Percentiles rank a stretch among this genome's conserved stretches.
phyloP scores from a whole-genome alignment of 805 yeast species.

The Pichia eremophila region DNA sequence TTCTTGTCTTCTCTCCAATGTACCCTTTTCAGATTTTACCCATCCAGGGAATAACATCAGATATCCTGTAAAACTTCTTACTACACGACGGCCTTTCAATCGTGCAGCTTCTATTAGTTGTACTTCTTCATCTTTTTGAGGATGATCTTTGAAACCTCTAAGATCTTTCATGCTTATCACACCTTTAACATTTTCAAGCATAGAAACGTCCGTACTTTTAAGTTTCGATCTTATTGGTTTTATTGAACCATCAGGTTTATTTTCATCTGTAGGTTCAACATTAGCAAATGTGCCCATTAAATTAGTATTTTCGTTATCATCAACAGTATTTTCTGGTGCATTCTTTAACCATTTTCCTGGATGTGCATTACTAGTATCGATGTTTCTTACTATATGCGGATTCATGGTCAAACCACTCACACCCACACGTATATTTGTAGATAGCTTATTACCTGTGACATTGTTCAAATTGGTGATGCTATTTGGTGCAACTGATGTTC shows the following conservation, averaged over 20 bases:
- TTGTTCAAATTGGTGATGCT: neutral
- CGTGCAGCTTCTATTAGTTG: conserved; percentile 12
- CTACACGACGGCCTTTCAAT: conserved; percentile 7
- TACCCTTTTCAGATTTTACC: conserved; percentile 10
- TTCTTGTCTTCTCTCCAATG: neutral
- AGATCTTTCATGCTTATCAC: conserved; percentile 6
- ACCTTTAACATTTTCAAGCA: conserved; percentile 11
- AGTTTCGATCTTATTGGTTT: neutral
- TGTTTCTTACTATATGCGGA: conserved; percentile 16
- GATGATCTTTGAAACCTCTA: conserved; percentile 6
- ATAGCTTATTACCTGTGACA: neutral
- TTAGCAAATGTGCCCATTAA: neutral
- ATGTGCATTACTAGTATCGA: conserved; percentile 16
- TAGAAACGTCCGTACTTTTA: neutral
- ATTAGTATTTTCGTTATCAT: conserved; percentile 9
- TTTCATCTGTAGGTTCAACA: neutral
- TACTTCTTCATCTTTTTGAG: conserved; percentile 2
- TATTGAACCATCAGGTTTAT: neutral
- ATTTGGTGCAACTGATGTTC: neutral
- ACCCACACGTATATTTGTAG: conserved; percentile 10
- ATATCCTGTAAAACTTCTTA: conserved; percentile 23
- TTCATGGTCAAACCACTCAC: conserved; percentile 21
- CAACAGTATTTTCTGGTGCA: neutral
- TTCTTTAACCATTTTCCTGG: conserved; percentile 6
- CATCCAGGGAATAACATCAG: conserved; percentile 17